These are phyloP conservation scores for Neurospora sp. DNA, from an alignment of 2,329 filamentous ascomycete species.

Conservation along the genomic window DNA sequence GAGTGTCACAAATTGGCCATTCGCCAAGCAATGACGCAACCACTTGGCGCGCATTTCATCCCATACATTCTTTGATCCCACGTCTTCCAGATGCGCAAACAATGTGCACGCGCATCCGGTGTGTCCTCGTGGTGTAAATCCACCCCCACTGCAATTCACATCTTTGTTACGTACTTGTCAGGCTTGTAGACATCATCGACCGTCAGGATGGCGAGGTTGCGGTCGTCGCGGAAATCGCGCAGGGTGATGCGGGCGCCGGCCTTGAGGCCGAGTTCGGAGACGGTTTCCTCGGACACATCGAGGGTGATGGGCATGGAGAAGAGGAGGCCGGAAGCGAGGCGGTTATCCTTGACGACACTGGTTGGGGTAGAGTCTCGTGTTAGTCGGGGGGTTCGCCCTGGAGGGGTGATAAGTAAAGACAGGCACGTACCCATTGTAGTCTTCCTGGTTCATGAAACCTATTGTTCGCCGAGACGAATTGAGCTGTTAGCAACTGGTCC, in stretches of 20 bases:
- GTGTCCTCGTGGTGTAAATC: background rate
- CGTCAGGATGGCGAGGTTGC: conserved; percentile 89
- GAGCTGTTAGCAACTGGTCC: conserved; percentile 3
- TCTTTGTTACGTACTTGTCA: conserved; percentile 61
- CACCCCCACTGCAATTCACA: background rate
- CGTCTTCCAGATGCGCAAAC: background rate
- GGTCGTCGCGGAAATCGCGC: conserved; percentile 91
- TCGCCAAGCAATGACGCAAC: conserved; percentile 17
- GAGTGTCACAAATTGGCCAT: conserved; percentile 8
- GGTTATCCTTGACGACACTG: conserved; percentile 81
- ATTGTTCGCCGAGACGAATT: conserved; percentile 10
- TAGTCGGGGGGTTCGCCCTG: background rate
- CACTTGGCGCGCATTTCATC: conserved; percentile 10
- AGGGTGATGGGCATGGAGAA: conserved; percentile 97
- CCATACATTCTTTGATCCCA: background rate
- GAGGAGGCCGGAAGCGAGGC: conserved; percentile 78
- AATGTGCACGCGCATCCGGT: conserved; percentile 1
- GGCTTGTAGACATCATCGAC: conserved; percentile 93
- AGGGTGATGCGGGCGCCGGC: conserved; percentile 74
- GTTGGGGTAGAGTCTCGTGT: background rate
- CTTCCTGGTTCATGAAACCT: conserved; percentile 97
- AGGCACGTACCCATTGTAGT: conserved; percentile 74
- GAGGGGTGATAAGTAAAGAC: background rate
- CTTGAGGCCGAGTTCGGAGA: conserved; percentile 68
- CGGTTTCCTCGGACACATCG: conserved; percentile 65